phyloP scores from a whole-genome alignment of 2,329 filamentous ascomycete species.

The Aspergillus novoparasiticus region DNA sequence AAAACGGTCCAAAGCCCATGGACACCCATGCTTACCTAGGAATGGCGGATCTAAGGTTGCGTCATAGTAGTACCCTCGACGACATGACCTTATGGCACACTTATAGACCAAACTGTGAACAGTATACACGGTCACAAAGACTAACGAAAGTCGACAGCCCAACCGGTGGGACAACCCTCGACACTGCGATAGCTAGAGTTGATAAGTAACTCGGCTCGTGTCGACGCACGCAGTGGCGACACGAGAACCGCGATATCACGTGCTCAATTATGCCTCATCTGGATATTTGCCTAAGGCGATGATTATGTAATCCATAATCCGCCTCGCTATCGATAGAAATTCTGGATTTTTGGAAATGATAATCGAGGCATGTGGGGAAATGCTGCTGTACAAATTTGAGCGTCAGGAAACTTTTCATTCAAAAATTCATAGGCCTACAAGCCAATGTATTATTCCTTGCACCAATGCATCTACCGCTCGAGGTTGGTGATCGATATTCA shows the following conservation, averaged over 20 bases:
- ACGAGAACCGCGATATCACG: conserved; percentile 26
- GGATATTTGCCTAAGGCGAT: conserved; percentile 15
- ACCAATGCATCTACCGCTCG: conserved; percentile 32
- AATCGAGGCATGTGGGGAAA: conserved; percentile 17
- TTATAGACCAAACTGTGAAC: not conserved
- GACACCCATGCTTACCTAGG: conserved; percentile 74
- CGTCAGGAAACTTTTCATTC: conserved; percentile 2
- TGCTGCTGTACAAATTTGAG: not conserved
- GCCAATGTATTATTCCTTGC: conserved; percentile 20
- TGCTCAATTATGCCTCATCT: conserved; percentile 20
- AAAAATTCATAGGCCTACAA: conserved; percentile 12
- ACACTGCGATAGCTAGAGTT: not conserved
- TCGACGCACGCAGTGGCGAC: conserved; percentile 18
- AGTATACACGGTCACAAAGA: not conserved
- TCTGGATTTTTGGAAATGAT: conserved; percentile 20
- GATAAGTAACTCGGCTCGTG: not conserved
- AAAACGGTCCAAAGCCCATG: conserved; percentile 96
- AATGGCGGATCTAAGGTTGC: conserved; percentile 5
- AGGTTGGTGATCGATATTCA: conserved; percentile 28
- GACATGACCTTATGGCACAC: not conserved
- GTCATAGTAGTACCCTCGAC: conserved; percentile 3
- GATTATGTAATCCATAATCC: conserved; percentile 23
- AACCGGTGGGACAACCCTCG: not conserved
- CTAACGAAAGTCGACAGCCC: not conserved
- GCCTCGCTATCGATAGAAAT: conserved; percentile 18